Evolutionary conservation across 1,284 basidiomycete species (phyloP).

Genomic region (Xerocomus amazonicus): DNA sequence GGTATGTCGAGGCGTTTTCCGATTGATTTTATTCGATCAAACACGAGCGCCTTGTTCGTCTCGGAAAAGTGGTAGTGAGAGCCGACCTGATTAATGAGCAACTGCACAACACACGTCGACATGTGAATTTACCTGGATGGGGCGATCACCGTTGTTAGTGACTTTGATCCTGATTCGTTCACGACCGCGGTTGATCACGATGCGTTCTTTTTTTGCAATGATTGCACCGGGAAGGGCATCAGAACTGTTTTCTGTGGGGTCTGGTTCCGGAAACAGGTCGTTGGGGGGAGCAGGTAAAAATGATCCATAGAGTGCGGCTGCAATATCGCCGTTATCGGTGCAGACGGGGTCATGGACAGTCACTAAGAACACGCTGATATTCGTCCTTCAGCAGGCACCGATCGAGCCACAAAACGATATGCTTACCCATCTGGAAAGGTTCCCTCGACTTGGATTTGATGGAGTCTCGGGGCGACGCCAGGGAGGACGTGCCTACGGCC

Average conservation of each 20-base stretch:
- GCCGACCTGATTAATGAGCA: conserved; percentile 55
- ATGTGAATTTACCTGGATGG: conserved; percentile 69
- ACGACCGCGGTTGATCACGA: conserved; percentile 74
- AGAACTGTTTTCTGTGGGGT: conserved; percentile 46
- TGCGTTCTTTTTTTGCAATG: conserved; percentile 62
- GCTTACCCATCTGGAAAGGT: conserved; percentile 81
- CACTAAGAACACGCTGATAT: conserved; percentile 77
- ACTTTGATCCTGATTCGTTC: conserved; percentile 73
- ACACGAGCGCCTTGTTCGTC: conserved; percentile 78
- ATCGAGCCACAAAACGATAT: not conserved
- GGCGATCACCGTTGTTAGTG: conserved; percentile 91
- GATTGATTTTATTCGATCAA: conserved; percentile 80
- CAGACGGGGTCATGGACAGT: conserved; percentile 94
- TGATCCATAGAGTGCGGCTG: conserved; percentile 85
- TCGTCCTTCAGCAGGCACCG: not conserved
- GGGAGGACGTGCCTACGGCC: conserved; percentile 90
- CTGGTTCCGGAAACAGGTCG: conserved; percentile 58
- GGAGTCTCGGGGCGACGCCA: conserved; percentile 60
- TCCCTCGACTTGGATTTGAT: conserved; percentile 91
- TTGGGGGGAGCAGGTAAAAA: conserved; percentile 80
- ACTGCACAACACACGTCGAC: not conserved
- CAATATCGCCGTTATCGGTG: conserved; percentile 75
- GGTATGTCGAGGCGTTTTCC: conserved; percentile 90
- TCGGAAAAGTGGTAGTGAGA: conserved; percentile 96
- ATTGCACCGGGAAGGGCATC: conserved; percentile 72